These are phyloP conservation scores for Aegilops speltoides DNA, from an alignment of 176 grass and related monocot species.

Conservation along the genomic window DNA sequence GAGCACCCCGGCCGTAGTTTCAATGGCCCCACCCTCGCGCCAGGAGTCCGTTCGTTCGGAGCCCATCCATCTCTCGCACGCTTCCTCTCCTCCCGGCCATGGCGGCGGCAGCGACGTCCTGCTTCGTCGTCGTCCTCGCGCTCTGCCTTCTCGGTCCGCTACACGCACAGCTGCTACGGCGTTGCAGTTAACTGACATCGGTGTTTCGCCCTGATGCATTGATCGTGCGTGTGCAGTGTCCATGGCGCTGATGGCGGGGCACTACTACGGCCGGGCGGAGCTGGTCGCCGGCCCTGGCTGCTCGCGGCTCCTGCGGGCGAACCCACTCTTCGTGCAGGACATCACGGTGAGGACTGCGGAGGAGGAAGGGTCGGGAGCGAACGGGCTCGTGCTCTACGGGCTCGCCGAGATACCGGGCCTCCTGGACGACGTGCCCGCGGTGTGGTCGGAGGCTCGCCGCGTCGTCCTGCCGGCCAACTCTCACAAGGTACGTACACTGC, in stretches of 20 bases:
- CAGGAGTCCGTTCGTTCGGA: neutral
- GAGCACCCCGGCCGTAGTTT: neutral
- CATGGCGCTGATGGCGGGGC: slow-evolving; percentile 50
- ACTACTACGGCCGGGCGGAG: slow-evolving; percentile 50
- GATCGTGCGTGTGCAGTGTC: slow-evolving; percentile 27
- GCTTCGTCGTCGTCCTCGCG: slow-evolving; percentile 46
- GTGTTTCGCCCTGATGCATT: neutral
- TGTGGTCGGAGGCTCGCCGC: slow-evolving; percentile 53
- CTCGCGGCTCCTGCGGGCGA: slow-evolving; percentile 58
- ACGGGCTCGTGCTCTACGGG: slow-evolving; percentile 44
- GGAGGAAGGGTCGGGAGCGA: neutral
- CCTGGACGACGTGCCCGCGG: slow-evolving; percentile 34
- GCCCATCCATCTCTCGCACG: neutral
- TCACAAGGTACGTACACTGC: slow-evolving; percentile 50
- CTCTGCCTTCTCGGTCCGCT: slow-evolving; percentile 53
- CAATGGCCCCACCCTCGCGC: neutral
- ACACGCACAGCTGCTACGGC: neutral
- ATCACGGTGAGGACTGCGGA: slow-evolving; percentile 42
- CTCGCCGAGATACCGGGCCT: slow-evolving; percentile 40
- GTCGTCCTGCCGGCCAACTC: slow-evolving; percentile 43
- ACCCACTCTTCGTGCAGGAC: slow-evolving; percentile 39
- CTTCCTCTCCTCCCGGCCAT: neutral
- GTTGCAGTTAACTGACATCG: neutral
- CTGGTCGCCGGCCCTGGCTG: slow-evolving; percentile 42
- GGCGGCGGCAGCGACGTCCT: slow-evolving; percentile 32